Evolutionary conservation across 1,284 basidiomycete species (phyloP).

Genomic region (Ceratobasidium sp.): DNA sequence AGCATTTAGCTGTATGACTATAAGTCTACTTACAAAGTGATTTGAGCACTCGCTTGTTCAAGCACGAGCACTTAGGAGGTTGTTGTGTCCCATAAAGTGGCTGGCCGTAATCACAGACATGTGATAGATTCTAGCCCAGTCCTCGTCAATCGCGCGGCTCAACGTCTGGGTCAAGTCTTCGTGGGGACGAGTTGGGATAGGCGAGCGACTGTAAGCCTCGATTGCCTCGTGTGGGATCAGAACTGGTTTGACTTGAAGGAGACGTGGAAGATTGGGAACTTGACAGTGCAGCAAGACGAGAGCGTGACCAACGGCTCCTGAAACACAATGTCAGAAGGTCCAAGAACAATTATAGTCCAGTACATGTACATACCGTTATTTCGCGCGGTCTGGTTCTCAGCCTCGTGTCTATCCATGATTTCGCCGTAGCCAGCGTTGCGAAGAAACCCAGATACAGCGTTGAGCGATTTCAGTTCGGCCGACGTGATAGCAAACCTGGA

Average conservation of each 20-base stretch:
- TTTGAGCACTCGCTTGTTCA: neutral
- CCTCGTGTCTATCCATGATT: neutral
- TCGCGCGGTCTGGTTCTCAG: neutral
- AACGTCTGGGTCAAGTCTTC: neutral
- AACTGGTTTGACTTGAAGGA: slow-evolving; percentile 19
- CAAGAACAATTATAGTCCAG: neutral
- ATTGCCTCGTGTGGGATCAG: slow-evolving; percentile 22
- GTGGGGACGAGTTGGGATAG: neutral
- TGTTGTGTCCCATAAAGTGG: neutral
- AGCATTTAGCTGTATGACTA: neutral
- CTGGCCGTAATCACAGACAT: neutral
- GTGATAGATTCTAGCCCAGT: slow-evolving; percentile 21
- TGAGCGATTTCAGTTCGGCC: neutral
- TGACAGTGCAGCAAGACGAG: slow-evolving; percentile 1
- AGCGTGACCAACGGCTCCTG: slow-evolving; percentile 21
- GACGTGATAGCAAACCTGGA: neutral
- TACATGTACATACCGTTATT: neutral
- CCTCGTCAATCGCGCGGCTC: slow-evolving; percentile 20
- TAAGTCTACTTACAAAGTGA: neutral
- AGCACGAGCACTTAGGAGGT: neutral
- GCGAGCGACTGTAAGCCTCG: neutral
- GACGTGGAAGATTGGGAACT: neutral
- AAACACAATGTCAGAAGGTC: neutral
- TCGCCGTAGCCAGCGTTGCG: neutral
- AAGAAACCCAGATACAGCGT: slow-evolving; percentile 9